phyloP scores from a whole-genome alignment of 176 grass and related monocot genomes.

The Poa pratensis region DNA sequence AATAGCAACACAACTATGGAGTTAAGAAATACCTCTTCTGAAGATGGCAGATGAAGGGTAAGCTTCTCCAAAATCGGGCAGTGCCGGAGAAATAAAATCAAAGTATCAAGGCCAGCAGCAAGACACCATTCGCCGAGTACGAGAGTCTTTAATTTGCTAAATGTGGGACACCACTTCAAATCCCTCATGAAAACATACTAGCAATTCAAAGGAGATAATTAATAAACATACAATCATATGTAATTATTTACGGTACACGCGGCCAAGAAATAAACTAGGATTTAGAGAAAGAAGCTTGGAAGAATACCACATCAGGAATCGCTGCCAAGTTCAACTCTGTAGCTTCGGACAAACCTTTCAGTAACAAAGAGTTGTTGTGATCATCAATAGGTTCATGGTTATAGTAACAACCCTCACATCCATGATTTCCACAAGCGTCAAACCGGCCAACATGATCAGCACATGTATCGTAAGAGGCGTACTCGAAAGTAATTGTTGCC shows the following conservation, averaged over 20 bases:
- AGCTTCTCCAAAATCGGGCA: constrained; percentile 19
- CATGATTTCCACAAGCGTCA: background rate
- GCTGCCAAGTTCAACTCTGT: background rate
- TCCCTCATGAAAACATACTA: constrained; percentile 32
- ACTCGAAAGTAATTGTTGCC: background rate
- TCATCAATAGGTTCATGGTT: background rate
- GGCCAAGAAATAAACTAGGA: background rate
- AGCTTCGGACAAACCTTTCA: constrained; percentile 8
- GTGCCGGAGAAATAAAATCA: constrained; percentile 20
- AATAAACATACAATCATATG: background rate
- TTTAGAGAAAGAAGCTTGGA: too few species aligned
- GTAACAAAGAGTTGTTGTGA: background rate
- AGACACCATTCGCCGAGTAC: background rate
- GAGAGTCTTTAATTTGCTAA: constrained; percentile 22
- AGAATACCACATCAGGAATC: background rate
- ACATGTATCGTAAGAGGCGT: background rate
- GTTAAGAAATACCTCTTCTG: background rate
- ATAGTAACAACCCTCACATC: background rate
- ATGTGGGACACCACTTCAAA: constrained; percentile 9
- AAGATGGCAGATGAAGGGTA: background rate
- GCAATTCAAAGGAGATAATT: constrained; percentile 4
- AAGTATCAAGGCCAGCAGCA: background rate
- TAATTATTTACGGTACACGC: background rate
- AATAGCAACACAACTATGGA: background rate
- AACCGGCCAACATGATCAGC: too few species aligned